These are phyloP conservation scores for Infundibulicybe gibba DNA, from an alignment of 768 basidiomycete species.

Conservation along the genomic window DNA sequence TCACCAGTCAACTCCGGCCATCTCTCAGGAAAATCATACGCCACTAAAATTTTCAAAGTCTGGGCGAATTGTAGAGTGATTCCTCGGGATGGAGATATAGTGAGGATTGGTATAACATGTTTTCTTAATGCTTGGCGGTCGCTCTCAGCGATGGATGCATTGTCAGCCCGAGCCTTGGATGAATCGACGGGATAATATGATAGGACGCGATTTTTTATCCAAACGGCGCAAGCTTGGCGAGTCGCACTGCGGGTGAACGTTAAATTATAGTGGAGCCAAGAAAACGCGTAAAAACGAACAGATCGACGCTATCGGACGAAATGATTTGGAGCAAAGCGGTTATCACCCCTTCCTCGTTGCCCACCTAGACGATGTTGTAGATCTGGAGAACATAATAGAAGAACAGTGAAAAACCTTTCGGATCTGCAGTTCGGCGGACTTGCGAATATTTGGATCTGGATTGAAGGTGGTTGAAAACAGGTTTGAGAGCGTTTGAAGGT, in stretches of 20 bases:
- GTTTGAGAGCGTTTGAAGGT: conserved; percentile 69
- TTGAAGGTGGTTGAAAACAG: conserved; percentile 81
- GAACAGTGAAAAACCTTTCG: conserved; percentile 54
- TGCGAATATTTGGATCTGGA: conserved; percentile 83
- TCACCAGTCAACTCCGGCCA: conserved; percentile 74
- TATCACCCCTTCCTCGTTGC: conserved; percentile 77
- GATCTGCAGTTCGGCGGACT: conserved; percentile 83
- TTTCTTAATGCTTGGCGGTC: conserved; percentile 75
- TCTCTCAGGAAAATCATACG: conserved; percentile 72
- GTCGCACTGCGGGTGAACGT: conserved; percentile 48
- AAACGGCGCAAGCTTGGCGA: conserved; percentile 83
- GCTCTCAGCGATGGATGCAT: conserved; percentile 53
- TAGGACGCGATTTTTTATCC: conserved; percentile 87
- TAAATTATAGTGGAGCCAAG: background rate
- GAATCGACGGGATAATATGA: conserved; percentile 49
- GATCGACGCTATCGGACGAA: conserved; percentile 69
- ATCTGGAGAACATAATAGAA: background rate
- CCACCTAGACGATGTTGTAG: conserved; percentile 44
- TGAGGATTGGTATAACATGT: conserved; percentile 65
- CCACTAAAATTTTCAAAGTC: conserved; percentile 68
- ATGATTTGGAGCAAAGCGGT: conserved; percentile 86
- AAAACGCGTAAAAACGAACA: conserved; percentile 54
- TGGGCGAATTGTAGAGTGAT: conserved; percentile 77
- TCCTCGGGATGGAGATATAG: conserved; percentile 57
- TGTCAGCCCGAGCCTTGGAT: conserved; percentile 48